These are phyloP conservation scores for Cyberlindnera lachancei DNA, from an alignment of 805 yeast species.

Conservation along the genomic window DNA sequence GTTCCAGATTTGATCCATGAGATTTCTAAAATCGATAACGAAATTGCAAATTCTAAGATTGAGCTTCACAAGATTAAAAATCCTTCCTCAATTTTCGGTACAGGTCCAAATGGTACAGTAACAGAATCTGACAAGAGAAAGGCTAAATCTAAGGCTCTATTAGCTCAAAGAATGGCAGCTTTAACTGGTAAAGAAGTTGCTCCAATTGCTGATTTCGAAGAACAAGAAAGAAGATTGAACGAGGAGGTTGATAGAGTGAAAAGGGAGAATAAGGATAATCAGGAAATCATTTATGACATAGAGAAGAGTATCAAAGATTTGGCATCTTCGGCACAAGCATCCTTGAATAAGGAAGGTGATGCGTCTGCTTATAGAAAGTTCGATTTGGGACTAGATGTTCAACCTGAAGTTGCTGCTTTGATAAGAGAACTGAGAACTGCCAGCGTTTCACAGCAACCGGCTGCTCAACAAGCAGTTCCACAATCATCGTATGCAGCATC, in stretches of 20 bases:
- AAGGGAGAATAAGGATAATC: slow-evolving; percentile 47
- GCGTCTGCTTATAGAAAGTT: slow-evolving; percentile 58
- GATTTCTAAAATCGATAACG: slow-evolving; percentile 57
- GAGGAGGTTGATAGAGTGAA: slow-evolving; percentile 45
- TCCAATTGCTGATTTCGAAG: slow-evolving; percentile 30
- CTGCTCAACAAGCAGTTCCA: neutral
- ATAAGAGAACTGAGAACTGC: slow-evolving; percentile 43
- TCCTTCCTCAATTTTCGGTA: slow-evolving; percentile 69
- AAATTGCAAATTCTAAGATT: slow-evolving; percentile 59
- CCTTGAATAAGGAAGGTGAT: slow-evolving; percentile 25
- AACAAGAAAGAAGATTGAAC: slow-evolving; percentile 33
- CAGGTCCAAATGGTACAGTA: slow-evolving; percentile 81
- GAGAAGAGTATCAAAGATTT: slow-evolving; percentile 62
- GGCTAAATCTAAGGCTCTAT: slow-evolving; percentile 69
- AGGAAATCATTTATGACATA: slow-evolving; percentile 60
- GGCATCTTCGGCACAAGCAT: slow-evolving; percentile 31
- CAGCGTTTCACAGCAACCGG: neutral
- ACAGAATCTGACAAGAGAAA: slow-evolving; percentile 79
- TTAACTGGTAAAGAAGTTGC: slow-evolving; percentile 68
- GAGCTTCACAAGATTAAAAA: slow-evolving; percentile 57
- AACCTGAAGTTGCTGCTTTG: slow-evolving; percentile 56
- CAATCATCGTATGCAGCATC: slow-evolving; percentile 8
- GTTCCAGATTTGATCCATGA: slow-evolving; percentile 65
- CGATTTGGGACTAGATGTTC: slow-evolving; percentile 77
- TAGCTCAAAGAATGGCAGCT: slow-evolving; percentile 87